Conservation (phyloP, 169 alveolate genomes). For the Eimeria brunetti region DNA sequence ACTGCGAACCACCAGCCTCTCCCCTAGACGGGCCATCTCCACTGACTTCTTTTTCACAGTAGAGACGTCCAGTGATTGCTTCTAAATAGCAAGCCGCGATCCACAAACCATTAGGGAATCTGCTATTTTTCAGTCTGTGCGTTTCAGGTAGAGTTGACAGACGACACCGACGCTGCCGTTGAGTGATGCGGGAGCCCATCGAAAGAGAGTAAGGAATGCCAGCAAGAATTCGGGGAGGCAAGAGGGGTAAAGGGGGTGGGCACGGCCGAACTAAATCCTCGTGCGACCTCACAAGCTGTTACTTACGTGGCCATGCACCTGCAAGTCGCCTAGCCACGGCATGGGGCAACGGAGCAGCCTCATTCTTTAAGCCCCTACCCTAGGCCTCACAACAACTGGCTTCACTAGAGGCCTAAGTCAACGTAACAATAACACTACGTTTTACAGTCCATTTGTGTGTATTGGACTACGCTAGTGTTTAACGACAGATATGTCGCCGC, state of each 20-base stretch:
- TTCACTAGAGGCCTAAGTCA: not conserved
- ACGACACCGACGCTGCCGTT: not conserved
- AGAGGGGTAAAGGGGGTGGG: not conserved
- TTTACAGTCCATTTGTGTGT: not conserved
- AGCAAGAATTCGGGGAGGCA: not conserved
- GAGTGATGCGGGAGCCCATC: not conserved
- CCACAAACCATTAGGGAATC: not conserved
- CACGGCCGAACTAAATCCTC: not conserved
- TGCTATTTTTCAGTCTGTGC: not conserved
- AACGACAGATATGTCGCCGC: not conserved
- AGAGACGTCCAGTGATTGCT: not conserved
- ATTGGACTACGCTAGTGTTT: not conserved
- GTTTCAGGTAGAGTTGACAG: constrained; percentile 12
- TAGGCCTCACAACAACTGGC: not conserved
- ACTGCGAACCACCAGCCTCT: not conserved
- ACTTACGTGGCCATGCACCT: not conserved
- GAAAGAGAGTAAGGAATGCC: no score
- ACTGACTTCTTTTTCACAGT: not conserved
- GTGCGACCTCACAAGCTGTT: not conserved
- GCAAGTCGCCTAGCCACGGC: not conserved
- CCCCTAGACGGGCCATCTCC: not conserved
- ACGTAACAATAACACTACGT: not conserved
- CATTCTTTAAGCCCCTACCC: not conserved
- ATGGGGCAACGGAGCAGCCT: not conserved
- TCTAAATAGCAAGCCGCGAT: not conserved